Evolutionary conservation across 1,284 basidiomycete genomes (phyloP), one percentile per base, ranked within the genome.

Genomic region (Bjerkandera adusta): DNA sequence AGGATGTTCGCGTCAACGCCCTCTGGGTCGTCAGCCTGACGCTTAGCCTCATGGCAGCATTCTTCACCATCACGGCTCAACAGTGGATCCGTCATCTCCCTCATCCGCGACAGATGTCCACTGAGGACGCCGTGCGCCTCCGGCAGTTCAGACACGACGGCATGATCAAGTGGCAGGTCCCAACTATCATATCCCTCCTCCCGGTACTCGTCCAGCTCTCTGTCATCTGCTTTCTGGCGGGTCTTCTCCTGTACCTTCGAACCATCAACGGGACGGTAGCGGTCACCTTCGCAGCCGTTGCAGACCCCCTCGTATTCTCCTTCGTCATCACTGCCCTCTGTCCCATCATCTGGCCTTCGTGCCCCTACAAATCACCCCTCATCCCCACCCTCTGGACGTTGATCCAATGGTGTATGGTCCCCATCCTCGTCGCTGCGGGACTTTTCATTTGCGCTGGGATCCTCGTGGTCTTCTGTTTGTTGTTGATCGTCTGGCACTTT

Each of bases 201-300:
- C 53, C 57, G 5, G 27, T 59, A 3, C 47, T 61, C 5, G 53
- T 61, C 22, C 57, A 61, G 30, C 12, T 52, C 13, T 49, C 57
- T 1, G 43, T 61, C 12, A 34, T 54, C 5, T 46, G 59, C 3
- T 59, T 59, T 47, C 49, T 59, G 10, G 38, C 41, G 3, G 57
- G 59, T 3, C 13, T 61, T 6, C 34, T 56, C 15, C 32, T 51
- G 15, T 48, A 56, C 15, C 51, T 61, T 16, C 55, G 47, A 44
- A 43, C 30, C 6, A 47, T 59, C 8, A 37, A 59, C 24, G 20
- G 7, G 13, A 45, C 33, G n/a, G 53, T 59, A 2, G 54, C 59
- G 1, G 16, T 26, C 3, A 38, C 47, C 16, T 42, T 52, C 10
- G 47, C 53, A 3, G 36, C 42, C 3, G 40, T 51, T n/a, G 49